Percentiles rank a stretch among this genome's conserved stretches.
phyloP scores from a whole-genome alignment of 2,329 filamentous ascomycete genomes.

The Calonectria crousiana region DNA sequence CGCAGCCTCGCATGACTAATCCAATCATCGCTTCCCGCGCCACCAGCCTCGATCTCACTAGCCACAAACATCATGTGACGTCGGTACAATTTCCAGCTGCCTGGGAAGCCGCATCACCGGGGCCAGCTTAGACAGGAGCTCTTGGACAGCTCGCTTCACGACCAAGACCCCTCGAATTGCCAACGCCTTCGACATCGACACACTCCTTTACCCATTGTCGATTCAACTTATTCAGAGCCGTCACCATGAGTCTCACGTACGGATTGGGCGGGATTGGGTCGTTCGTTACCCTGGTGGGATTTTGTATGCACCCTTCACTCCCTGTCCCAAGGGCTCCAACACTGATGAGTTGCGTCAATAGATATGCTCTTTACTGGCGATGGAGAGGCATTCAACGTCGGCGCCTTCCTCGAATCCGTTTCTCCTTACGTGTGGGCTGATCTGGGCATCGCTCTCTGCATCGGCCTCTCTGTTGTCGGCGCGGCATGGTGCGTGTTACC shows the following conservation, averaged over 20 bases:
- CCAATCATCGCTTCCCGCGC: neutral
- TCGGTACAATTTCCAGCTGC: constrained; percentile 43
- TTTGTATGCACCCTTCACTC: constrained; percentile 71
- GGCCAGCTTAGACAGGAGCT: constrained; percentile 43
- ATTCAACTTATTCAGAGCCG: constrained; percentile 41
- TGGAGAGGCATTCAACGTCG: constrained; percentile 97
- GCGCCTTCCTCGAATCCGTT: constrained; percentile 92
- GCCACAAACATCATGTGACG: constrained; percentile 53
- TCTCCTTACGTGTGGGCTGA: constrained; percentile 96
- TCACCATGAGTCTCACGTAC: constrained; percentile 79
- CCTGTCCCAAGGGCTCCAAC: constrained; percentile 25
- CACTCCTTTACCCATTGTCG: constrained; percentile 32
- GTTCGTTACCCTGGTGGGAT: constrained; percentile 79
- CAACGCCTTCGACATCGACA: constrained; percentile 28
- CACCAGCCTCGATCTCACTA: constrained; percentile 21
- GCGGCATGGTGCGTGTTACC: constrained; percentile 84
- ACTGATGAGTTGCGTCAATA: constrained; percentile 55
- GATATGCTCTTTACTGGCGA: constrained; percentile 99
- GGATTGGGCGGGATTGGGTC: constrained; percentile 75
- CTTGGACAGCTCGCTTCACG: constrained; percentile 41
- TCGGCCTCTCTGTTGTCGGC: constrained; percentile 94
- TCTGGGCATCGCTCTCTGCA: constrained; percentile 92
- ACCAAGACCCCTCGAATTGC: constrained; percentile 25
- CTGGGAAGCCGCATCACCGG: constrained; percentile 41
- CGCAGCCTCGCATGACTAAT: constrained; percentile 15